Conservation (phyloP, 2,329 filamentous ascomycete species). For the Apiospora arundinis region DNA sequence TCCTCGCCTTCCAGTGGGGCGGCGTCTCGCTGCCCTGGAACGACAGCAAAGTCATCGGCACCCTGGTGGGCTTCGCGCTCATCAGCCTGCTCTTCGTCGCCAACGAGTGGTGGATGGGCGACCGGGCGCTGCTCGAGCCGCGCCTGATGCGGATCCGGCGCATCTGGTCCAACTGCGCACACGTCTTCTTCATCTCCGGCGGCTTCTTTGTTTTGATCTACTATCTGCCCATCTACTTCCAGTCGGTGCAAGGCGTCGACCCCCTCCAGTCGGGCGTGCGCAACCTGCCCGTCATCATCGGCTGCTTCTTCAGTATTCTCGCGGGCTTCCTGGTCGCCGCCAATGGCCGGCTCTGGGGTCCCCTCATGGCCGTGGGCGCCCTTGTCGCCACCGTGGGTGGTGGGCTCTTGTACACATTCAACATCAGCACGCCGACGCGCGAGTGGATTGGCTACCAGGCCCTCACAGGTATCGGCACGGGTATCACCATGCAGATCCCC, state of each 20-base stretch:
- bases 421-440: slow-evolving; percentile 36
- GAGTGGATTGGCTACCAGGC: slow-evolving; percentile 65
- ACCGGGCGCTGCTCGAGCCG: slow-evolving; percentile 56
- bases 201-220: slow-evolving; percentile 60
- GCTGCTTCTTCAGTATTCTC: slow-evolving; percentile 53
- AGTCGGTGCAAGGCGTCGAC: slow-evolving; percentile 56
- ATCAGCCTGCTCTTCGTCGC: slow-evolving; percentile 45
- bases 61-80: slow-evolving; percentile 54
- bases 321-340: slow-evolving; percentile 41
- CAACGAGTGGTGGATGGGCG: slow-evolving; percentile 55
- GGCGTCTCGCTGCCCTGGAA: slow-evolving; percentile 48
- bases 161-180: slow-evolving; percentile 39
- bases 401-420: slow-evolving; percentile 58
- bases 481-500: slow-evolving; percentile 50
- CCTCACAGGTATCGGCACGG: slow-evolving; percentile 56
- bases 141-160: slow-evolving; percentile 55
- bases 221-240: slow-evolving; percentile 60
- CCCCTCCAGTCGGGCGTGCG: slow-evolving; percentile 60
- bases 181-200: slow-evolving; percentile 56
- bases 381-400: slow-evolving; percentile 49
- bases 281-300: slow-evolving; percentile 56
- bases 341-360: slow-evolving; percentile 47
- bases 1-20: slow-evolving; percentile 43
- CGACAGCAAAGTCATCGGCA: slow-evolving; percentile 53
- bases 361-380: slow-evolving; percentile 45